These are phyloP conservation scores for Cercophora newfieldiana DNA, from an alignment of 495 filamentous ascomycete species.

Conservation along the genomic window DNA sequence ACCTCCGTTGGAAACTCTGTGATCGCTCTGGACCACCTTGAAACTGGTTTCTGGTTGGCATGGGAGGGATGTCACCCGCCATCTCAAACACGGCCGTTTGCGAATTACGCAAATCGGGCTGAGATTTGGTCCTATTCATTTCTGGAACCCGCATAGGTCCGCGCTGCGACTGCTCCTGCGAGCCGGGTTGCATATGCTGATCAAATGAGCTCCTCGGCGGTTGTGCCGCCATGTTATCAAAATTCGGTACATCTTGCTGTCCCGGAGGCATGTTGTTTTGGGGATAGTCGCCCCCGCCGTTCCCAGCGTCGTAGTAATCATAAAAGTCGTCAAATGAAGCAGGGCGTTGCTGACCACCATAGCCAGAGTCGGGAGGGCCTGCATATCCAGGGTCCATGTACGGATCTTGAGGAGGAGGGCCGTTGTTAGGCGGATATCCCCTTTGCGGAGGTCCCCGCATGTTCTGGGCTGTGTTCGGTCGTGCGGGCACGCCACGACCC, in stretches of 20 bases:
- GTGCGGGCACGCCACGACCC: constrained; percentile 43
- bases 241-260: constrained; percentile 68
- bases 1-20: constrained; percentile 27
- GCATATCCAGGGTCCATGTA: constrained; percentile 28
- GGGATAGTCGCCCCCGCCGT: constrained; percentile 29
- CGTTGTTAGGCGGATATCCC: constrained; percentile 45
- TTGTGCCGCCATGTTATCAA: constrained; percentile 61
- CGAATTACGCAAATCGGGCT: constrained; percentile 64
- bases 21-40: constrained; percentile 20
- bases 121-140: constrained; percentile 60
- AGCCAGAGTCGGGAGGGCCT: constrained; percentile 24
- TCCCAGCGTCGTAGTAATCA: constrained; percentile 52
- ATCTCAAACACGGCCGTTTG: constrained; percentile 71
- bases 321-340: constrained; percentile 54
- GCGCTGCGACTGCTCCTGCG: constrained; percentile 39
- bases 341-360: constrained; percentile 31
- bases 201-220: constrained; percentile 51
- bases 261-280: constrained; percentile 33
- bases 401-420: constrained; percentile 36
- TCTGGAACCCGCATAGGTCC: constrained; percentile 46
- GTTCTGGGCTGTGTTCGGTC: constrained; percentile 51
- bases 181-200: constrained; percentile 40
- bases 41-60: constrained; percentile 47
- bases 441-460: constrained; percentile 48
- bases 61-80: constrained; percentile 57